Evolutionary conservation across 1,284 basidiomycete species (phyloP).

Genomic region (Leccinum pachyderme): DNA sequence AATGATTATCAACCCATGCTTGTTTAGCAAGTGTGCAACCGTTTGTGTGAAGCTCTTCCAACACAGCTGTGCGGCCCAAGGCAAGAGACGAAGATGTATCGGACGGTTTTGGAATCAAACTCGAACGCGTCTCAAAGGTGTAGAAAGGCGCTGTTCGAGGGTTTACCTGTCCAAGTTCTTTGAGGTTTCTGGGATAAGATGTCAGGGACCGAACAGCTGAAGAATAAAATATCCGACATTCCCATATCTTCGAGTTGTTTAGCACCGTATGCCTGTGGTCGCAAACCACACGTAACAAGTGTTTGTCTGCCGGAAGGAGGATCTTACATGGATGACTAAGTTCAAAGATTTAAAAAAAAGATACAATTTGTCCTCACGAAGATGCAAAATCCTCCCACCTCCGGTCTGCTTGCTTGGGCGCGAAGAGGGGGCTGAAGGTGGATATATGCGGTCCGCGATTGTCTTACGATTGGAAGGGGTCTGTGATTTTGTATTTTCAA

Average conservation of each 20-base stretch:
- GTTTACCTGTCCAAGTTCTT: slow-evolving; percentile 59
- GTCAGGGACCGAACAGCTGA: slow-evolving; percentile 11
- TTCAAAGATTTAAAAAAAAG: background rate
- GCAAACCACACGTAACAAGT: slow-evolving; percentile 50
- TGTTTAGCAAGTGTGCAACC: slow-evolving; percentile 66
- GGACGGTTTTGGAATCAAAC: slow-evolving; percentile 19
- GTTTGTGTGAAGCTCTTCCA: slow-evolving; percentile 47
- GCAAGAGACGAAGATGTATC: slow-evolving; percentile 21
- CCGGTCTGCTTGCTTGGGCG: slow-evolving; percentile 12
- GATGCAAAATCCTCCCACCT: slow-evolving; percentile 39
- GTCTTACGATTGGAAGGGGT: slow-evolving; percentile 1
- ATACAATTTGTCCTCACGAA: slow-evolving; percentile 41
- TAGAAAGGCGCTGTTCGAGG: slow-evolving; percentile 62
- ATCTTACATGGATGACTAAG: slow-evolving; percentile 33
- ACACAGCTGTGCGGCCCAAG: slow-evolving; percentile 54
- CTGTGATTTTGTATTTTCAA: slow-evolving; percentile 1
- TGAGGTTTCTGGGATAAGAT: slow-evolving; percentile 42
- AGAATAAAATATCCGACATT: slow-evolving; percentile 45
- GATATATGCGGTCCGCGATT: slow-evolving; percentile 22
- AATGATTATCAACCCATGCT: slow-evolving; percentile 91
- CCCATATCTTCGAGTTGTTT: slow-evolving; percentile 55
- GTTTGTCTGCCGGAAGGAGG: slow-evolving; percentile 41
- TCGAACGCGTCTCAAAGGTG: slow-evolving; percentile 49
- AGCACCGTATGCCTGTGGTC: slow-evolving; percentile 53
- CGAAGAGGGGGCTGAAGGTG: slow-evolving; percentile 14